phyloP scores from a whole-genome alignment of 805 yeast genomes.

The Kodamaea nitidulidarum region DNA sequence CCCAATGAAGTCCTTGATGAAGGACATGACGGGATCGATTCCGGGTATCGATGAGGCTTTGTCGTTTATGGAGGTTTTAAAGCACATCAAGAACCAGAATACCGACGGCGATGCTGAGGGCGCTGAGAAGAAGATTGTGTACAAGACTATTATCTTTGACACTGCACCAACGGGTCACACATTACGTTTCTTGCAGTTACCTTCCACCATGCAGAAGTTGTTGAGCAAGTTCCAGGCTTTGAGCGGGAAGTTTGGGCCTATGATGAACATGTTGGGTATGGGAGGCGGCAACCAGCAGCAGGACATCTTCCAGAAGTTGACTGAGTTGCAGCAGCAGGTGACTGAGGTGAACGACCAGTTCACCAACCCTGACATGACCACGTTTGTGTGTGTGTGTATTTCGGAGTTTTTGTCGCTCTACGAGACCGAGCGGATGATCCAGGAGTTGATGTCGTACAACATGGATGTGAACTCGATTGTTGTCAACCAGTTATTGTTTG shows the following conservation, averaged over 20 bases:
- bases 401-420: slow-evolving; percentile 93
- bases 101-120: slow-evolving; percentile 15
- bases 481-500: slow-evolving; percentile 88
- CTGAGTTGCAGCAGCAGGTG: slow-evolving; percentile 75
- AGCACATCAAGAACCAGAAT: slow-evolving; percentile 83
- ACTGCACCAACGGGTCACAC: slow-evolving; percentile 99
- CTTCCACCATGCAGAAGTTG: slow-evolving; percentile 84
- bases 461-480: slow-evolving; percentile 97
- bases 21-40: slow-evolving; percentile 87
- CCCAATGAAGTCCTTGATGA: slow-evolving; percentile 71
- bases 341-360: slow-evolving; percentile 90
- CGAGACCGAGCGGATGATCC: slow-evolving; percentile 97
- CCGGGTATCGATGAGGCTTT: slow-evolving; percentile 99
- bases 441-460: slow-evolving; percentile 88
- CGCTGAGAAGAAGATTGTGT: slow-evolving; percentile 33
- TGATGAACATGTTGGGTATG: slow-evolving; percentile 75
- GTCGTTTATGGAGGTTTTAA: slow-evolving; percentile 96
- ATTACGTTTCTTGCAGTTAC: slow-evolving; percentile 88
- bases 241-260: slow-evolving; percentile 84
- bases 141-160: slow-evolving; percentile 90
- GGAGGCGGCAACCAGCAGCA: slow-evolving; percentile 65
- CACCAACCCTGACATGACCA: slow-evolving; percentile 92
- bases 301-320: slow-evolving; percentile 75
- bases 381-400: slow-evolving; percentile 94
- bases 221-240: slow-evolving; percentile 84